Evolutionary conservation across 2,329 filamentous ascomycete species (phyloP), one percentile per base, ranked within the genome.

Genomic region (Claviceps monticola): DNA sequence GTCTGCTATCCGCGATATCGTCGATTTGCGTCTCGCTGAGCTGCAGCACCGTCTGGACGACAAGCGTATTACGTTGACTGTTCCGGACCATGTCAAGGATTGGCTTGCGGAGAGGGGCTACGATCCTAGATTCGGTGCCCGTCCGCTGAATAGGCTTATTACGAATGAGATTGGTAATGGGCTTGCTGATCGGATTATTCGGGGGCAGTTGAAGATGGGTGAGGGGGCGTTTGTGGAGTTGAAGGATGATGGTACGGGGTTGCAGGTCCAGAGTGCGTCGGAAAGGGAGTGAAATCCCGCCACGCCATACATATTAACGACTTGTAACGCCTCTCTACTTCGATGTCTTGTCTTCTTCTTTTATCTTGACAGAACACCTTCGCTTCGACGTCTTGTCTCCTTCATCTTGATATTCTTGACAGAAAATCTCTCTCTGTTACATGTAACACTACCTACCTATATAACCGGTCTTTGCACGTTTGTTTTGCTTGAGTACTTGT

Each of bases 41-140:
- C 74, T 97, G 7, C 90, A 96, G 67, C 71, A 72, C 50, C 81
- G 89, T 42, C 79, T 97, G 1, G 84, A 93, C 56, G 90, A 96
- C 61, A 80, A 88, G 49, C 80, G 93, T 51, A 95, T 97, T 65
- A 78, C 71, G 0, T 75, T 98, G 4, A 67, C 80, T 11, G 86
- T 94, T 3, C 74, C 82, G 11, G 71, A 82, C 46, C 73, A 84
- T 3, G 86, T 90, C 43, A 86, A 86, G 62, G 75, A 84, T 56
- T 97, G 90, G 90, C 79, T 97, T 5, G 89, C 88, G 42, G 85
- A 93, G 56, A 80, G 82, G 56, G 91, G 91, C 2, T 97, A 97
- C 64, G 88, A 96, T 62, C 88, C 91, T 21, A 84, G 83, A 61
- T 97, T 88, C 64, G 93, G 93, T 56, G 93, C 93, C 7, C 77